Evolutionary conservation across 805 yeast genomes (phyloP).

Genomic region (Cyberlindnera bimundalis): DNA sequence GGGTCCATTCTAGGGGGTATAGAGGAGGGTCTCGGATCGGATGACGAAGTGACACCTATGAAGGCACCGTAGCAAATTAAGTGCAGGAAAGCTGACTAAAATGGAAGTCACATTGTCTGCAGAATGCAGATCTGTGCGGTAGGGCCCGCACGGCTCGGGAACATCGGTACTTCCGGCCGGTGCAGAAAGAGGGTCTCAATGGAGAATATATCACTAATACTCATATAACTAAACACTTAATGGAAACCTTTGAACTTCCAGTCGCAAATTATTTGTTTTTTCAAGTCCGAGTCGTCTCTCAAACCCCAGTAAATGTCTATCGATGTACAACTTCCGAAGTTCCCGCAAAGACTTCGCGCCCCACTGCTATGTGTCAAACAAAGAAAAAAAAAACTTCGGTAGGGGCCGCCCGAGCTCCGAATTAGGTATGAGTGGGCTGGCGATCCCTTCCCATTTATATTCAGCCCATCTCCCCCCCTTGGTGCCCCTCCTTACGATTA

Average conservation of each 20-base stretch:
- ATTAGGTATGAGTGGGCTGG: neutral
- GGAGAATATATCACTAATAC: too few relatives aligned
- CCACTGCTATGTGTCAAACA: conserved; percentile 12
- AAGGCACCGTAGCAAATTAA: neutral
- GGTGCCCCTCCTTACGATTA: too few relatives aligned
- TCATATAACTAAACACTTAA: too few relatives aligned
- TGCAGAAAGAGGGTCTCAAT: too few relatives aligned
- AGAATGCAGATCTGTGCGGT: neutral
- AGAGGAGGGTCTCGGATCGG: neutral
- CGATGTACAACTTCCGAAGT: neutral
- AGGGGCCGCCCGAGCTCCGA: conserved; percentile 13
- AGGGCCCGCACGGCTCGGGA: neutral
- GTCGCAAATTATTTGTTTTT: too few relatives aligned
- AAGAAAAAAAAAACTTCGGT: conserved; percentile 2
- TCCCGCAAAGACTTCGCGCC: conserved; percentile 5
- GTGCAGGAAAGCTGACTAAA: neutral
- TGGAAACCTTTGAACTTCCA: too few relatives aligned
- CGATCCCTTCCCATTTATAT: conserved; percentile 1
- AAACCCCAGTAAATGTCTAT: too few relatives aligned
- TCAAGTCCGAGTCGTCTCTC: too few relatives aligned
- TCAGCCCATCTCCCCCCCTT: conserved; percentile 1
- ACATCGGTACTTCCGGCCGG: conserved; percentile 1
- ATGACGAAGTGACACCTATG: neutral
- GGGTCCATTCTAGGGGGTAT: too few relatives aligned
- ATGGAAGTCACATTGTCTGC: neutral